A percentile compares a stretch with the other conserved stretches of the same genome.
Conservation (phyloP, 2,329 filamentous ascomycete species). For the Fusarium globosum region DNA sequence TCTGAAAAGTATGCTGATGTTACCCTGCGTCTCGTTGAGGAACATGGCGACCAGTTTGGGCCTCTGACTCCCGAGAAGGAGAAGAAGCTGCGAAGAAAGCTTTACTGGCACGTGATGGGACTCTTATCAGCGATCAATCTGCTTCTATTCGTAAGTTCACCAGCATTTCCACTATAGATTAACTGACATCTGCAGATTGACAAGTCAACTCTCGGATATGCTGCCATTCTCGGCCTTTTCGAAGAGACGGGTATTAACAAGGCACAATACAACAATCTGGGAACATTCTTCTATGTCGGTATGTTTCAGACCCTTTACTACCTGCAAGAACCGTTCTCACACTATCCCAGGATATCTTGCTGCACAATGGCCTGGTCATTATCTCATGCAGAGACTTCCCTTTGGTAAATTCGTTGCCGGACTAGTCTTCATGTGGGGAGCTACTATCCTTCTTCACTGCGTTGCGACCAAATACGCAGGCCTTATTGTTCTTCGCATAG, state of each 20-base stretch:
- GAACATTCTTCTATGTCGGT: slow-evolving; percentile 20
- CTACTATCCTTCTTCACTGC: slow-evolving; percentile 53
- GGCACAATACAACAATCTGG: slow-evolving; percentile 14
- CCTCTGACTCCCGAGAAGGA: slow-evolving; percentile 1
- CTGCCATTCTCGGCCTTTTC: slow-evolving; percentile 55
- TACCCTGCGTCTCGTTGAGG: not conserved
- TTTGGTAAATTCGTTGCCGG: slow-evolving; percentile 51
- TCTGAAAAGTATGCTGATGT: slow-evolving; percentile 12
- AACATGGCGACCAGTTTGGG: not conserved
- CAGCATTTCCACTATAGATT: accelerated
- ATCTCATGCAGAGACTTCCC: slow-evolving; percentile 50
- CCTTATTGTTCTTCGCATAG: slow-evolving; percentile 51
- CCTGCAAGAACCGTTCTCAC: not conserved
- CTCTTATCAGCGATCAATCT: slow-evolving; percentile 6
- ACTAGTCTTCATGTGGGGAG: slow-evolving; percentile 50
- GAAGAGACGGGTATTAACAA: slow-evolving; percentile 37
- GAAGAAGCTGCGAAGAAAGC: slow-evolving; percentile 4
- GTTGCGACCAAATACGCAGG: slow-evolving; percentile 50
- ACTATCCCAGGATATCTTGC: not conserved
- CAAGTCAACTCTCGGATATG: slow-evolving; percentile 50
- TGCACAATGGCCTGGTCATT: slow-evolving; percentile 14
- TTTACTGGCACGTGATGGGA: slow-evolving; percentile 8
- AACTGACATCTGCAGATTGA: not conserved
- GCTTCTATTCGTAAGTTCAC: not conserved
- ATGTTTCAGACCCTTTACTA: accelerated